Conservation (phyloP, 495 filamentous ascomycete genomes). For the Aspergillus sparsus region DNA sequence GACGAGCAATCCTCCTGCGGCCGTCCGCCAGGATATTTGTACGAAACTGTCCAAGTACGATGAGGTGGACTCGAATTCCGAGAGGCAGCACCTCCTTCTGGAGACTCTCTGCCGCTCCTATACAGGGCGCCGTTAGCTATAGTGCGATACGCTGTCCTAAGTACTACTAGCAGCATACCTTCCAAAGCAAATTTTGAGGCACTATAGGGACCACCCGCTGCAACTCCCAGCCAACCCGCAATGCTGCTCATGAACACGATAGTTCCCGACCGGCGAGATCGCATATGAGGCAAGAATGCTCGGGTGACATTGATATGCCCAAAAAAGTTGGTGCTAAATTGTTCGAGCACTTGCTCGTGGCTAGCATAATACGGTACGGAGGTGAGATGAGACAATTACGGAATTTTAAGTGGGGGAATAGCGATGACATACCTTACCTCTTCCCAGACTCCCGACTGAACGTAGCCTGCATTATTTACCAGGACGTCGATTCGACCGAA, state of each 20-base stretch:
- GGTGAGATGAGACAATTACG: too few species aligned
- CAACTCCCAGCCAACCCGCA: slow-evolving; percentile 39
- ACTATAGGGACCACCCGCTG: slow-evolving; percentile 46
- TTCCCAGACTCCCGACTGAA: slow-evolving; percentile 26
- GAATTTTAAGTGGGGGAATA: background rate
- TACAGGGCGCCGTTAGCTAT: background rate
- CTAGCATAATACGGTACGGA: slow-evolving; percentile 1
- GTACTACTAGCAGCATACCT: slow-evolving; percentile 33
- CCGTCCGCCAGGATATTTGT: slow-evolving; percentile 37
- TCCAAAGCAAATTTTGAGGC: slow-evolving; percentile 55
- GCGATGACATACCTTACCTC: slow-evolving; percentile 6
- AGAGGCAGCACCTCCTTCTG: slow-evolving; percentile 45
- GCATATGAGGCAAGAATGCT: slow-evolving; percentile 50
- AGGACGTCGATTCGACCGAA: slow-evolving; percentile 46
- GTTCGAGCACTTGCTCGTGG: slow-evolving; percentile 33
- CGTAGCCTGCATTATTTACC: slow-evolving; percentile 51
- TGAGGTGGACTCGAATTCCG: slow-evolving; percentile 23
- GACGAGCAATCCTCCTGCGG: background rate
- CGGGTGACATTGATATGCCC: slow-evolving; percentile 49
- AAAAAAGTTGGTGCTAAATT: slow-evolving; percentile 34
- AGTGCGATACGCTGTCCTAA: too few species aligned
- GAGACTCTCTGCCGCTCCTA: slow-evolving; percentile 46
- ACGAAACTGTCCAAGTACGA: slow-evolving; percentile 47
- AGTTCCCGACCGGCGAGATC: slow-evolving; percentile 37
- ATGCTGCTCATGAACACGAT: slow-evolving; percentile 50